Evolutionary conservation across 768 basidiomycete genomes (phyloP).

Genomic region (Hygrocybe punicea): DNA sequence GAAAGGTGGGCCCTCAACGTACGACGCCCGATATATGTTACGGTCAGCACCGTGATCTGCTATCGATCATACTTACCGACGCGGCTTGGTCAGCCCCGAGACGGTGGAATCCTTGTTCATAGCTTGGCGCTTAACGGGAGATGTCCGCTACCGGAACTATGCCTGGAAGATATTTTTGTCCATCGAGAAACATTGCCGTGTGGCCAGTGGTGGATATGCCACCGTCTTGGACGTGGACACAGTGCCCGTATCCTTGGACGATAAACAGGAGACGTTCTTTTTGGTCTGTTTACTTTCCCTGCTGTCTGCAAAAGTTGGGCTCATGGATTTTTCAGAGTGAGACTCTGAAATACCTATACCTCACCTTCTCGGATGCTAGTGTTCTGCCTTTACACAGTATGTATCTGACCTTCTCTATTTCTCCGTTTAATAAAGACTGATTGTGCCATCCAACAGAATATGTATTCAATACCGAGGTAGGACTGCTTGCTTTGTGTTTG

Average conservation of each 20-base stretch:
- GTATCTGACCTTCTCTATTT: neutral
- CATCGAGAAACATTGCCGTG: slow-evolving; percentile 76
- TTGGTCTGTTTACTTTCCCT: slow-evolving; percentile 49
- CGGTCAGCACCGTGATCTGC: slow-evolving; percentile 41
- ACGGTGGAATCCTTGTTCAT: slow-evolving; percentile 92
- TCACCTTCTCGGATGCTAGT: slow-evolving; percentile 72
- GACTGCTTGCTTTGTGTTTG: slow-evolving; percentile 22
- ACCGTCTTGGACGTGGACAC: slow-evolving; percentile 82
- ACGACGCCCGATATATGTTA: slow-evolving; percentile 91
- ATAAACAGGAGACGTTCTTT: slow-evolving; percentile 96
- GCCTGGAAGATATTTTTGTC: slow-evolving; percentile 90
- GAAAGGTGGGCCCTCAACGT: slow-evolving; percentile 44
- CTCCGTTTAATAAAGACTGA: neutral
- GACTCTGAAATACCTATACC: slow-evolving; percentile 86
- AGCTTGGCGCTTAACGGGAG: slow-evolving; percentile 83
- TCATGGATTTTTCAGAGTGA: slow-evolving; percentile 55
- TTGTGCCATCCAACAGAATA: slow-evolving; percentile 47
- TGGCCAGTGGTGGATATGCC: slow-evolving; percentile 85
- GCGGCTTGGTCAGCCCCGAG: slow-evolving; percentile 61
- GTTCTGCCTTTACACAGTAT: slow-evolving; percentile 69
- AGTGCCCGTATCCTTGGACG: slow-evolving; percentile 61
- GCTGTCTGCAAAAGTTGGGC: neutral
- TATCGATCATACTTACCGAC: neutral
- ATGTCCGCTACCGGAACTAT: slow-evolving; percentile 71
- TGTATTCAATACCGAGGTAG: slow-evolving; percentile 90